Evolutionary conservation across 768 basidiomycete species (phyloP), one percentile per base, ranked within the genome.

Genomic region (Hygrophorus russula): DNA sequence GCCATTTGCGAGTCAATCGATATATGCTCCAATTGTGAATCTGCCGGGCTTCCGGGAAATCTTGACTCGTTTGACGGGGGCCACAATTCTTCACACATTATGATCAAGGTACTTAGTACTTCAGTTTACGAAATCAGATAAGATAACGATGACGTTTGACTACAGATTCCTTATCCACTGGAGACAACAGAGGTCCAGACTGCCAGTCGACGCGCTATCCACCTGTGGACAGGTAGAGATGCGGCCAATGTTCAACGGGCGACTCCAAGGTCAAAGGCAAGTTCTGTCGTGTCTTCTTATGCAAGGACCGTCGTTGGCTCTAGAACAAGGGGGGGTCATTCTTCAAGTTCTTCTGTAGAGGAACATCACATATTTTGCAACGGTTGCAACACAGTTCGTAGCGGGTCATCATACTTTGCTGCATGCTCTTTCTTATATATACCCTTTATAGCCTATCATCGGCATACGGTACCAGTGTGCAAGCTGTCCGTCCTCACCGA

Each of bases 381-480:
- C 49, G 69, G 65, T 19, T 88, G 85, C 50, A 65, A 64, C 20
- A 62, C 68, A 59, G 84, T 82, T 49, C 31, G 71, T 49, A 19
- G 10, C 14, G 19, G 19, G 24, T 4, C 24, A 6, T 42, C n/a
- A 35, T 9, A 14, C 34, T n/a, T 24, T 24, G 6, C 39, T 14
- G 18, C 14, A 36, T 35, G 27, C 10, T 15, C 35, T 9, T 24
- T 24, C 34, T 43, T 32, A 45, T 30, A 1, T 43, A 10, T 18
- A 36, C 17, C 8, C 19, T 42, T 47, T 45, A 31, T 52, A 90
- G 85, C 61, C 68, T 19, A 91, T 94, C 44, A 59, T 78, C 41
- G 91, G 93, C 4, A 64, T 73, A 36, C 70, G 92, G 34, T 97
- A 83, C 58, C 92, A 96, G 56, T 97, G 93, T 56, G 88, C 83